Conservation (phyloP, 768 basidiomycete genomes). For the Suillus ampliporus region DNA sequence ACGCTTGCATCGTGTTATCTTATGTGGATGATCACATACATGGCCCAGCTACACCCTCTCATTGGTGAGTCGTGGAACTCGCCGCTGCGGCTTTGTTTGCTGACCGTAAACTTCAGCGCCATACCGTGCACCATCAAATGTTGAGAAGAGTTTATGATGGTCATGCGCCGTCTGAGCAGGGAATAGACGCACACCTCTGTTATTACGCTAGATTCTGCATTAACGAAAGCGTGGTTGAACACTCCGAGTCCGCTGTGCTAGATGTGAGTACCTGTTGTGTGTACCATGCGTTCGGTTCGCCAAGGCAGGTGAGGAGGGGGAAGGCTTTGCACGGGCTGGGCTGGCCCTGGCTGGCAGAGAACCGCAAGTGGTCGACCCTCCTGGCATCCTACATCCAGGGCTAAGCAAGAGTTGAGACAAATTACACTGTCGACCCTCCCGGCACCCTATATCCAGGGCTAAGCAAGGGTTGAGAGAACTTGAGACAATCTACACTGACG, state of each 20-base stretch:
- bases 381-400: no score
- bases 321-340: no score
- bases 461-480: no score
- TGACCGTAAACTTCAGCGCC: constrained; percentile 24
- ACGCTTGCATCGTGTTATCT: constrained; percentile 86
- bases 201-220: constrained; percentile 73
- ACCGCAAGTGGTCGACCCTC: no score
- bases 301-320: neutral
- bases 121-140: constrained; percentile 15
- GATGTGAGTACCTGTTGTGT: constrained; percentile 62
- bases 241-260: constrained; percentile 77
- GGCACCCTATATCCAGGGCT: no score
- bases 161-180: neutral
- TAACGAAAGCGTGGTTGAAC: constrained; percentile 68
- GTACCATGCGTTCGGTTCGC: constrained; percentile 35
- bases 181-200: constrained; percentile 71
- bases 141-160: neutral
- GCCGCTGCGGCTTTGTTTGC: constrained; percentile 1
- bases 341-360: no score
- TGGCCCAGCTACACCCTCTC: constrained; percentile 92
- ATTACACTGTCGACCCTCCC: no score
- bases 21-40: constrained; percentile 97
- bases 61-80: constrained; percentile 60
- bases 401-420: no score
- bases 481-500: no score